These are phyloP conservation scores for Diaporthe destruens DNA, from an alignment of 2,329 filamentous ascomycete genomes.

Conservation along the genomic window DNA sequence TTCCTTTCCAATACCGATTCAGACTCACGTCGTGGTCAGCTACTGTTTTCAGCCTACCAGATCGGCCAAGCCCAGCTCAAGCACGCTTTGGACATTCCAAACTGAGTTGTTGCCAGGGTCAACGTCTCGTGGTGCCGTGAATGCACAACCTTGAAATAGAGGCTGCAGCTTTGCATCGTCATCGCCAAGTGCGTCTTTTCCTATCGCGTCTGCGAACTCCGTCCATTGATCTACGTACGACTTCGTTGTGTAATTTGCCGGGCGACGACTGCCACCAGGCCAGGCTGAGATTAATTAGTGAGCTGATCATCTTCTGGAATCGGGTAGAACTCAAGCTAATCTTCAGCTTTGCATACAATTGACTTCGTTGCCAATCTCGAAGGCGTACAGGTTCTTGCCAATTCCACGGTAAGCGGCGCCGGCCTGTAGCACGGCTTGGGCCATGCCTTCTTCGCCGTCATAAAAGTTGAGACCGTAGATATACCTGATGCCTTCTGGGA, in stretches of 20 bases:
- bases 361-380: slow-evolving; percentile 34
- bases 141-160: slow-evolving; percentile 33
- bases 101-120: slow-evolving; percentile 6
- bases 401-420: slow-evolving; percentile 12
- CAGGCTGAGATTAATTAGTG: slow-evolving; percentile 8
- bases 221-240: slow-evolving; percentile 33
- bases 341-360: slow-evolving; percentile 2
- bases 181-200: slow-evolving; percentile 1
- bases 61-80: slow-evolving; percentile 1
- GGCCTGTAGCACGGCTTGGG: slow-evolving; percentile 8
- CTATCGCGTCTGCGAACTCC: slow-evolving; percentile 28
- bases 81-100: slow-evolving; percentile 33
- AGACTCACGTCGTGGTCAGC: slow-evolving; percentile 18
- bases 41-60: slow-evolving; percentile 18
- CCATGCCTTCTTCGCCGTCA: slow-evolving; percentile 10
- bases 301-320: background rate
- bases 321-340: no score
- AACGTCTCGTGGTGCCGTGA: slow-evolving; percentile 32
- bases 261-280: slow-evolving; percentile 28
- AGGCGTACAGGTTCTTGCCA: slow-evolving; percentile 21
- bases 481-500: slow-evolving; percentile 15
- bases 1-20: background rate
- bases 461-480: slow-evolving; percentile 32
- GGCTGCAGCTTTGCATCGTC: slow-evolving; percentile 16
- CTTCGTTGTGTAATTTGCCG: slow-evolving; percentile 19